A percentile compares a stretch with the other conserved stretches of the same genome.
Evolutionary conservation across 345 rosid genomes (phyloP).

Genomic region (Hibiscus tridactylites): DNA sequence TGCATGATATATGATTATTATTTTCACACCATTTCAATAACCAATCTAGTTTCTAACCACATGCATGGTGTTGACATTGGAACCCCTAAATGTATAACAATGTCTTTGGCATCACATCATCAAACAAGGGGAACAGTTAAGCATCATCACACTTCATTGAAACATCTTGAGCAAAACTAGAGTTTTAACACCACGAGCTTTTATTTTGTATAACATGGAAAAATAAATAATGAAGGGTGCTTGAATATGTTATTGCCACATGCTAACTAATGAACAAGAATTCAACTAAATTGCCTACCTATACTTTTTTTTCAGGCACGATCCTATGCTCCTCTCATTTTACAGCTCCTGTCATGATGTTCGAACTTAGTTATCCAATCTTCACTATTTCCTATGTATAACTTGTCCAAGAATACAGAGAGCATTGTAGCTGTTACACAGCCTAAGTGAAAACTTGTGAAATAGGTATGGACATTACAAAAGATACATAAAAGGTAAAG

Average conservation of each 20-base stretch:
- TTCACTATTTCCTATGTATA: conserved; percentile 24
- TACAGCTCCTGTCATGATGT: conserved; percentile 20
- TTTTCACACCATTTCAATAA: not conserved
- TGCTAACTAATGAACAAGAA: conserved; percentile 6
- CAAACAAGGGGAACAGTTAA: not conserved
- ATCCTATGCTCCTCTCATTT: conserved; percentile 12
- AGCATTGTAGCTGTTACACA: conserved; percentile 13
- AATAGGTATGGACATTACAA: conserved; percentile 15
- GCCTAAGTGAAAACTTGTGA: conserved; percentile 14
- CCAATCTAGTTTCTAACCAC: not conserved
- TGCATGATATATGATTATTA: too few species aligned
- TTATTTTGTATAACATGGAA: not conserved
- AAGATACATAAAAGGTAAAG: not conserved
- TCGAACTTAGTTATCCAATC: conserved; percentile 17
- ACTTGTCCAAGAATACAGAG: conserved; percentile 19
- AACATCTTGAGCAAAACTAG: not conserved
- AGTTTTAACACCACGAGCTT: not conserved
- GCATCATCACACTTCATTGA: not conserved
- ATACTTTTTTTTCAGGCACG: conserved; percentile 9
- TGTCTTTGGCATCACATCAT: not conserved
- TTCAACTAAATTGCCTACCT: conserved; percentile 26
- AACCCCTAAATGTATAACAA: not conserved
- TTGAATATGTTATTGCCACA: conserved; percentile 4
- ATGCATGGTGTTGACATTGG: not conserved
- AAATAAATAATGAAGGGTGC: not conserved